These are phyloP conservation scores for Cucurbita maxima DNA, from an alignment of 306 rosid species.

Conservation along the genomic window DNA sequence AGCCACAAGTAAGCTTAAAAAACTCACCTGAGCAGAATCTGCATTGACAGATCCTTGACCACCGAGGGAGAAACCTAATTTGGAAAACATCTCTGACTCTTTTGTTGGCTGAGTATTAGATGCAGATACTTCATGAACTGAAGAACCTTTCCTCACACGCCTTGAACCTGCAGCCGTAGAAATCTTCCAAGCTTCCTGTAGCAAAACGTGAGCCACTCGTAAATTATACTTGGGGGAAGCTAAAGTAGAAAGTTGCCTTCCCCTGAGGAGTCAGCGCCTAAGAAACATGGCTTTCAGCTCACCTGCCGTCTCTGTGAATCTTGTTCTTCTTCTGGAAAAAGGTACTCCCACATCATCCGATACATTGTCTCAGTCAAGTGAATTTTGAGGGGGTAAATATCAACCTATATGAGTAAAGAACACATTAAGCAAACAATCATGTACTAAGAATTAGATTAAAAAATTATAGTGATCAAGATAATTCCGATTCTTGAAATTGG, in stretches of 20 bases:
- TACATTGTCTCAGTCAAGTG: slow-evolving; percentile 96
- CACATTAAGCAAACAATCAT: slow-evolving; percentile 16
- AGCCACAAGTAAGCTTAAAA: slow-evolving; percentile 11
- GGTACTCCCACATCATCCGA: slow-evolving; percentile 96
- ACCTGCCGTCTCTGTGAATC: slow-evolving; percentile 98
- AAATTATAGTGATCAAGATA: background rate
- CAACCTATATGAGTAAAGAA: slow-evolving; percentile 40
- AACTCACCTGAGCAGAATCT: slow-evolving; percentile 61
- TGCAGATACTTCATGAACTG: slow-evolving; percentile 41
- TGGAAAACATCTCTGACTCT: slow-evolving; percentile 53
- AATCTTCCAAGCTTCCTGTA: slow-evolving; percentile 96
- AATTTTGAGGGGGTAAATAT: slow-evolving; percentile 89
- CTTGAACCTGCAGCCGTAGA: slow-evolving; percentile 89
- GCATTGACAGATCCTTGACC: slow-evolving; percentile 37
- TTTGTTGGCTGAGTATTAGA: slow-evolving; percentile 30
- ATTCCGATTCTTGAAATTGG: background rate
- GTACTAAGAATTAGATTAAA: background rate
- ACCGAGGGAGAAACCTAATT: slow-evolving; percentile 31
- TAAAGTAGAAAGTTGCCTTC: background rate
- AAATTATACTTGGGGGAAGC: background rate
- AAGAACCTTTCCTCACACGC: slow-evolving; percentile 70
- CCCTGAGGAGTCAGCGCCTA: background rate
- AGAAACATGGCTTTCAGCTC: slow-evolving; percentile 15
- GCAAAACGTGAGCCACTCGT: background rate
- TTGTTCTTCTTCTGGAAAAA: slow-evolving; percentile 94